Evolutionary conservation across 495 filamentous ascomycete species (phyloP), one percentile per base, ranked within the genome.

Genomic region (Choiromyces venosus): DNA sequence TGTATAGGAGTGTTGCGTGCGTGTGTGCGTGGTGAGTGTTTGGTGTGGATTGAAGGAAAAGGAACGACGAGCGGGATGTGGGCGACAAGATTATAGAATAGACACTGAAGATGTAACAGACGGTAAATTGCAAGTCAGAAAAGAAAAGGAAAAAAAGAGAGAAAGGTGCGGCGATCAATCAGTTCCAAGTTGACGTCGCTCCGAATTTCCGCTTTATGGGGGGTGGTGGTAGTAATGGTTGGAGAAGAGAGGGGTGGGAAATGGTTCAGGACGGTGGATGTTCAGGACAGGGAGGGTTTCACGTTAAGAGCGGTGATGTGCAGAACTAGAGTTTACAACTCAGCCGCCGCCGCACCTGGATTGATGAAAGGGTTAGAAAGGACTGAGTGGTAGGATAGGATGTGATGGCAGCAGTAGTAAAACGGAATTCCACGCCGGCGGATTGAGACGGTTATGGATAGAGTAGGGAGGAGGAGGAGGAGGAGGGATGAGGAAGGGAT

Each of bases 201-300:
- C 73, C 69, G 36, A 73, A 73, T 76, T 73, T 67, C 69, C 42
- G 70, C 70, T 69, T 46, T 9, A 29, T 61, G 25, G 52, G 65
- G 66, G 69, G 69, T 73, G 74, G 44, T 66, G 66, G 71, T 42
- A 65, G 75, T 69, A 46, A 68, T 61, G 69, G 76, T 77, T 77
- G 69, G 75, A 73, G 74, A 77, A 69, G 76, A 65, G 74, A 61
- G 74, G 68, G 71, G 75, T 77, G 75, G 52, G 52, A 61, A 61
- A 61, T 61, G 0, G 52, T 61, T 61, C 25, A 61, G 52, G 52
- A 61, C 52, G 25, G 52, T 61, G 52, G 21, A 33, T 10, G 25
- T 64, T 76, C 75, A 77, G 74, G 75, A 67, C 72, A 74, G 75
- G 66, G 52, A 61, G 70, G 75, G 75, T 77, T 77, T 77, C 75